Evolutionary conservation across 257 asterid genomes (phyloP), one percentile per base, ranked within the genome.

Genomic region (Agastache rugosa): DNA sequence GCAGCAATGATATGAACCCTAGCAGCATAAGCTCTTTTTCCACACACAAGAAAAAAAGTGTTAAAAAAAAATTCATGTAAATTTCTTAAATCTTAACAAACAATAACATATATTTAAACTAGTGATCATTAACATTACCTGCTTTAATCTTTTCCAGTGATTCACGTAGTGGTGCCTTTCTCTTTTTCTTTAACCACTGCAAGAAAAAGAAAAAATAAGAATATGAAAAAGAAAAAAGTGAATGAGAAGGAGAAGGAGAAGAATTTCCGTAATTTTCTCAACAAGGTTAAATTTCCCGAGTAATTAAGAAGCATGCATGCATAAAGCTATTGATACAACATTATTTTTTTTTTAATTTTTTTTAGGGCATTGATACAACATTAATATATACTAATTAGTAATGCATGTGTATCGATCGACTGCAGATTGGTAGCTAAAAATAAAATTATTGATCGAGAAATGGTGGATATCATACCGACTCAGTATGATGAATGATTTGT

Each of bases 141-240:
- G 92, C 84, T 84, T 89, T 91, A 53, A 89, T 75, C 84, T 91
- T 91, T 72, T 89, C 92, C 41, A 91, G 80, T 9, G 96, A 90
- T 85, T 88, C 95, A 61, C 58, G 83, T 4, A 90, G 78, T 44
- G 88, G 64, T 55, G 50, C 67, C 41, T 82, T 87, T 69, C 78
- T 83, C 77, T 64, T 87, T 74, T 72, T 85, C 73, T 72, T 82
- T 39, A 91, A 72, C 93, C 90, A 89, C 96, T 91, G 90, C 79
- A 78, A 59, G 6, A 44, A 75, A 20, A 51, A 39, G 0, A 5
- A 45, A 3, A n/a, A n/a, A n/a, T n/a, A n/a, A n/a, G n/a, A n/a
- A n/a, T n/a, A n/a, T n/a, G n/a, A n/a, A n/a, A n/a, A n/a, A n/a
- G n/a, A n/a, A n/a, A n/a, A n/a, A n/a, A n/a, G n/a, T n/a, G n/a